These are phyloP conservation scores for Pythium biforme DNA, from an alignment of 352 stramenopile species.

Conservation along the genomic window DNA sequence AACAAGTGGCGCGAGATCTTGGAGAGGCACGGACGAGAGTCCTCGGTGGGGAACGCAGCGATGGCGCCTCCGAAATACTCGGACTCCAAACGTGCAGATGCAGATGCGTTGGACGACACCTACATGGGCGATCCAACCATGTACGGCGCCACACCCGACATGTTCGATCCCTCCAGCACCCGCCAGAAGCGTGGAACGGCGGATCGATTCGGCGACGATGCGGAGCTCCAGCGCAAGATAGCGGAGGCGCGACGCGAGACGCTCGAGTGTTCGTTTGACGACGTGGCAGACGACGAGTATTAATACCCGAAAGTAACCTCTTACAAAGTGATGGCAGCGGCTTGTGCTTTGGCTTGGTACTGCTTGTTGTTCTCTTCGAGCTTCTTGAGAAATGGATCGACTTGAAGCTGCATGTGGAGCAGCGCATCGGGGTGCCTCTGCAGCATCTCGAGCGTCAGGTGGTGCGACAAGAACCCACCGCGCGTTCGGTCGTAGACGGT, in stretches of 20 bases:
- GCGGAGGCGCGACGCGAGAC: constrained; percentile 32
- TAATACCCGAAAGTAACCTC: background rate
- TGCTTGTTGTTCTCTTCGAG: constrained; percentile 46
- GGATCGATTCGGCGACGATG: background rate
- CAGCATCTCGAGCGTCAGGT: constrained; percentile 44
- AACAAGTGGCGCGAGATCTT: constrained; percentile 17
- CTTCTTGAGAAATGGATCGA: constrained; percentile 42
- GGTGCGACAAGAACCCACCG: constrained; percentile 36
- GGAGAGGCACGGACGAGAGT: background rate
- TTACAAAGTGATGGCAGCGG: constrained; percentile 18
- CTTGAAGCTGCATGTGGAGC: constrained; percentile 44
- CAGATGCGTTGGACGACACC: background rate
- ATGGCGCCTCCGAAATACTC: background rate
- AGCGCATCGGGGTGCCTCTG: constrained; percentile 41
- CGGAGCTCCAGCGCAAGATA: constrained; percentile 29
- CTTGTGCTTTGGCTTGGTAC: constrained; percentile 40
- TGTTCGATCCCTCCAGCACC: constrained; percentile 19
- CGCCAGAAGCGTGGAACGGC: background rate
- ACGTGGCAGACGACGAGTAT: constrained; percentile 21
- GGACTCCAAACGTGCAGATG: background rate
- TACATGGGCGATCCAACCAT: constrained; percentile 21
- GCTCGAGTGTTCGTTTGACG: constrained; percentile 38
- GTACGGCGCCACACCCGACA: constrained; percentile 9
- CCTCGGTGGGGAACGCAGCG: background rate
- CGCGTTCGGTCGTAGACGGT: constrained; percentile 40